phyloP scores from a whole-genome alignment of 2,329 filamentous ascomycete species.

The Raffaelea ambrosiae region DNA sequence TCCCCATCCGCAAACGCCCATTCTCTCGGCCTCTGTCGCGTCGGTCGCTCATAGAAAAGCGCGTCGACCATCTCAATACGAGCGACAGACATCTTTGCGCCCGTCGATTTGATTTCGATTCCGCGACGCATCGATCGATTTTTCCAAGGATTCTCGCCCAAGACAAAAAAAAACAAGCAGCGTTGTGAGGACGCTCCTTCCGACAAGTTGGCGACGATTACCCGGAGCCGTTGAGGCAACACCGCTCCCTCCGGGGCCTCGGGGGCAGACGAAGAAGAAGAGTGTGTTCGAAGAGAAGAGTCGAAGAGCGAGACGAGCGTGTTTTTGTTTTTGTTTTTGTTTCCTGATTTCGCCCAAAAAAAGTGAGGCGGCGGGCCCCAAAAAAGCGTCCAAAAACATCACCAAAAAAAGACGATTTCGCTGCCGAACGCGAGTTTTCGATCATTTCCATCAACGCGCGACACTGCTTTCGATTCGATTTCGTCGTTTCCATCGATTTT shows the following conservation, averaged over 20 bases:
- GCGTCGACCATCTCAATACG: conserved; percentile 39
- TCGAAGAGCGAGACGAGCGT: neutral
- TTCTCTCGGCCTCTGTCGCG: conserved; percentile 1
- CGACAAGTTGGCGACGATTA: conserved; percentile 36
- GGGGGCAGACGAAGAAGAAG: conserved; percentile 16
- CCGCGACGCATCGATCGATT: neutral
- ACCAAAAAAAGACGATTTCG: no score
- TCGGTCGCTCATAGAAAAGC: conserved; percentile 38
- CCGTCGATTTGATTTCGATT: conserved; percentile 3
- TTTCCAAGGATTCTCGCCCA: neutral
- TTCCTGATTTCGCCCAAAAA: neutral
- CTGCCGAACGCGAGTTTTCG: conserved; percentile 2
- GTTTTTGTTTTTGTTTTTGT: neutral
- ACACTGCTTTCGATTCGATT: neutral
- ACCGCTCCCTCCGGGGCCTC: conserved; percentile 27
- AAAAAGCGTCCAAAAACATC: neutral
- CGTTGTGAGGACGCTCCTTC: conserved; percentile 14
- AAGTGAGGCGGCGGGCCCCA: neutral
- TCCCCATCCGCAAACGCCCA: conserved; percentile 30
- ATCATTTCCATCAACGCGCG: neutral
- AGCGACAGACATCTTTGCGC: neutral
- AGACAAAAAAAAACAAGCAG: conserved; percentile 4
- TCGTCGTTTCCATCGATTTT: neutral
- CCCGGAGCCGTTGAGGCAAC: conserved; percentile 17
- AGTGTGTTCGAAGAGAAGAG: neutral